These are phyloP conservation scores for Isatis tinctoria DNA, from an alignment of 345 rosid species.

Conservation along the genomic window DNA sequence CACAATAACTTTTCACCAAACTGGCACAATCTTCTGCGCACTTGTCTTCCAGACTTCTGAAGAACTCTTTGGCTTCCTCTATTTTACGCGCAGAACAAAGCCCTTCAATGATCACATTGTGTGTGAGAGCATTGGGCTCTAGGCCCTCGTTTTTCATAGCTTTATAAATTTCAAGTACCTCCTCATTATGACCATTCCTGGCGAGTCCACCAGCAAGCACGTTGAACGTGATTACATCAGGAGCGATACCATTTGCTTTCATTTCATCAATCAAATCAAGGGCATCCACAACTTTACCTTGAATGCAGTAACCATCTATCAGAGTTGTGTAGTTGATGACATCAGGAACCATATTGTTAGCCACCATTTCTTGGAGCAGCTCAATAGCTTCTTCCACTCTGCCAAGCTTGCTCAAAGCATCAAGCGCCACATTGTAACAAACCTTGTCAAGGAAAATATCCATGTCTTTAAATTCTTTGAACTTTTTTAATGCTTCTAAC, in stretches of 20 bases:
- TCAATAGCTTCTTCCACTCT: slow-evolving; percentile 50
- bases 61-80: slow-evolving; percentile 55
- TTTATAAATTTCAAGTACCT: slow-evolving; percentile 32
- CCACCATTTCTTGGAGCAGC: slow-evolving; percentile 58
- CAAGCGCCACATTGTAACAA: slow-evolving; percentile 47
- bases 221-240: slow-evolving; percentile 51
- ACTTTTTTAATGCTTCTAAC: background rate
- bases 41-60: slow-evolving; percentile 34
- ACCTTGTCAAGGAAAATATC: slow-evolving; percentile 53
- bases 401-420: slow-evolving; percentile 61
- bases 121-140: slow-evolving; percentile 43
- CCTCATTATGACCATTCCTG: slow-evolving; percentile 42
- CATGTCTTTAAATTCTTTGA: slow-evolving; percentile 25
- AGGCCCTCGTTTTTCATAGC: slow-evolving; percentile 41
- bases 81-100: slow-evolving; percentile 61
- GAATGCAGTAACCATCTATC: slow-evolving; percentile 55
- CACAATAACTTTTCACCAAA: slow-evolving; percentile 62
- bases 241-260: slow-evolving; percentile 41
- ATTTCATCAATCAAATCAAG: slow-evolving; percentile 50
- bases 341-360: slow-evolving; percentile 46
- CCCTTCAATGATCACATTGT: slow-evolving; percentile 62
- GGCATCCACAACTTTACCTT: slow-evolving; percentile 44
- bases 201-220: slow-evolving; percentile 55
- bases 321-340: slow-evolving; percentile 66
- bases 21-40: slow-evolving; percentile 41